A percentile compares a stretch with the other conserved stretches of the same genome.
phyloP scores from a whole-genome alignment of 2,329 filamentous ascomycete species.

The Calonectria leucothoes region DNA sequence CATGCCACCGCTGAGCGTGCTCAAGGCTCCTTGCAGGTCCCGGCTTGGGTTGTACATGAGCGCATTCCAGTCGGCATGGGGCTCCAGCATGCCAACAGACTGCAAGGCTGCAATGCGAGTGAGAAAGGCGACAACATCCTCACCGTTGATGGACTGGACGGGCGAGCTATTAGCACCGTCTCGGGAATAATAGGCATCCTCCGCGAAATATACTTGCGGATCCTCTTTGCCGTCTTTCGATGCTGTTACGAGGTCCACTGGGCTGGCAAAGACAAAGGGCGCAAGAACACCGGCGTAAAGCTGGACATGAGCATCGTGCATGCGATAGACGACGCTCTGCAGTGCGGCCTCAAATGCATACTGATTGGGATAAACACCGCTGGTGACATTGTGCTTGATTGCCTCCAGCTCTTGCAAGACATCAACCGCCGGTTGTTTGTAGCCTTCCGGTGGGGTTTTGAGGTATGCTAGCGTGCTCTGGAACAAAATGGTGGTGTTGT shows the following conservation, averaged over 20 bases:
- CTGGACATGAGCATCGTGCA: conserved; percentile 3
- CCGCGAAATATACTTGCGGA: neutral
- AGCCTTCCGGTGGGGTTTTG: neutral
- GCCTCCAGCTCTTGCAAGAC: neutral
- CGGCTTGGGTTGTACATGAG: neutral
- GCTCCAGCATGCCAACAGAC: conserved; percentile 9
- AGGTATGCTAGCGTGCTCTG: conserved; percentile 11
- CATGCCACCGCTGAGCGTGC: neutral
- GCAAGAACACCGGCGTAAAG: neutral
- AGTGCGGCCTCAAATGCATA: conserved; percentile 7
- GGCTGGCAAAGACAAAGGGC: conserved; percentile 4
- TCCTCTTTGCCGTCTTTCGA: conserved; percentile 8
- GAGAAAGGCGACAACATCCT: neutral
- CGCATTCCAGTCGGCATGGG: conserved; percentile 3
- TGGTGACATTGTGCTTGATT: neutral
- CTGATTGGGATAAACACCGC: neutral
- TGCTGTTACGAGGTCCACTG: neutral
- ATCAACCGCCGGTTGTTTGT: conserved; percentile 6
- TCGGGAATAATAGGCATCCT: neutral
- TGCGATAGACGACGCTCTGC: neutral
- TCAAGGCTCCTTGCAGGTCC: neutral
- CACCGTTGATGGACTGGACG: conserved; percentile 7
- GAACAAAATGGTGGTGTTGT: conserved; percentile 8
- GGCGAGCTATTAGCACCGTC: neutral
- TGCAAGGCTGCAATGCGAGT: neutral